These are phyloP conservation scores for Fraxinus nigra DNA, from an alignment of 305 asterid genomes.

Conservation along the genomic window DNA sequence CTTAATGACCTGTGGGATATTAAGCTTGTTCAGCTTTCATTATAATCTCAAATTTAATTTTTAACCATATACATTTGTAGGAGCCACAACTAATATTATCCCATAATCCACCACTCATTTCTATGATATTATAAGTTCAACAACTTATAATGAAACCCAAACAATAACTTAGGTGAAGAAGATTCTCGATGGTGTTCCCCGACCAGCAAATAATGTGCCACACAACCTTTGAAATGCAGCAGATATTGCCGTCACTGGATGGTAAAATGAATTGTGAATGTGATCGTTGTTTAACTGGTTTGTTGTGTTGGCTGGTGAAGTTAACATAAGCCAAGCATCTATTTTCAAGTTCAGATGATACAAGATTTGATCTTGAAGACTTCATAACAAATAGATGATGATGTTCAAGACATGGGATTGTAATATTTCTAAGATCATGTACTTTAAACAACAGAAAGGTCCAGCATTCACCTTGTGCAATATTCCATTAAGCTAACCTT, in stretches of 20 bases:
- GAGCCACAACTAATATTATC: too few relatives aligned
- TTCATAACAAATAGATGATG: neutral
- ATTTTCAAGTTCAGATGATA: neutral
- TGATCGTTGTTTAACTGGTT: neutral
- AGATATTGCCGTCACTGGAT: neutral
- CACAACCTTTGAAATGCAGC: neutral
- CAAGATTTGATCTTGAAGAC: neutral
- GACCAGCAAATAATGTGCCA: neutral
- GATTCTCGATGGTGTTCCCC: neutral
- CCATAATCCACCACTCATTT: too few relatives aligned
- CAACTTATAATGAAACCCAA: too few relatives aligned
- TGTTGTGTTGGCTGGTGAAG: neutral
- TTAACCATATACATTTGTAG: too few relatives aligned
- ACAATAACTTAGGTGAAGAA: neutral
- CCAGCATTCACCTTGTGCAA: slow-evolving; percentile 5
- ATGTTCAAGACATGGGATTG: neutral
- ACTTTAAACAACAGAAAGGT: neutral
- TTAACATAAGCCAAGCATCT: neutral
- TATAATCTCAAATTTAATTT: too few relatives aligned
- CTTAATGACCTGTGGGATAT: neutral
- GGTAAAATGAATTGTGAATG: neutral
- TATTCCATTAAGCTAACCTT: neutral
- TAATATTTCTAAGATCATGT: neutral
- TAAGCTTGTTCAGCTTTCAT: neutral
- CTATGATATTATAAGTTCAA: too few relatives aligned